phyloP scores from a whole-genome alignment of 805 yeast species.

The Barnettozyma californica region DNA sequence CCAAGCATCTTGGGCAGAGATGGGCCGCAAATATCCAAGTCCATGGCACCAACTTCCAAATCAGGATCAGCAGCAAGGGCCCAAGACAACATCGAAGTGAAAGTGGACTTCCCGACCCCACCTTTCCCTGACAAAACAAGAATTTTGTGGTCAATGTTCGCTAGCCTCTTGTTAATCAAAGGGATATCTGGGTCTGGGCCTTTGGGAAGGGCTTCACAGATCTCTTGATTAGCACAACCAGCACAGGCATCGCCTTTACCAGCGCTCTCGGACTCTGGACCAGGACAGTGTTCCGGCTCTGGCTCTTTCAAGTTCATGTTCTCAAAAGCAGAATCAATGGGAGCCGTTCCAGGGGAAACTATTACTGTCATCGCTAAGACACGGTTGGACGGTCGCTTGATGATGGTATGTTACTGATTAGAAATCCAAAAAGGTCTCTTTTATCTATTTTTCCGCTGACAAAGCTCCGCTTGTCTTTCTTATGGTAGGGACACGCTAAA shows the following conservation, averaged over 20 bases:
- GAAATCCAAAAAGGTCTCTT: not conserved
- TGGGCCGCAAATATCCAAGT: constrained; percentile 96
- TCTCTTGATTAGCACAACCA: constrained; percentile 91
- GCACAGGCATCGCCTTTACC: constrained; percentile 92
- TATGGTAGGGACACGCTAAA: too few relatives aligned
- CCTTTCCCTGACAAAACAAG: constrained; percentile 82
- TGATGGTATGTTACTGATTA: not conserved
- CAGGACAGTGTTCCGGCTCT: constrained; percentile 98
- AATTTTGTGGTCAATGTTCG: constrained; percentile 71
- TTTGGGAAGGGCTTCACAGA: constrained; percentile 82
- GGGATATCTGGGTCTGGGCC: constrained; percentile 96
- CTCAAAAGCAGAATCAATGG: constrained; percentile 9
- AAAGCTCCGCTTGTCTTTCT: too few relatives aligned
- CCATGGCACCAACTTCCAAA: constrained; percentile 93
- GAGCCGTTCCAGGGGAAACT: constrained; percentile 16
- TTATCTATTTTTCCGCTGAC: too few relatives aligned
- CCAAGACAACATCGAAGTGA: constrained; percentile 95
- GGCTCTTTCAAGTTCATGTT: constrained; percentile 45
- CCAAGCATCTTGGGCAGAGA: constrained; percentile 94
- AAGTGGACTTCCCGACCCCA: constrained; percentile 97
- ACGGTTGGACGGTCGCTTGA: not conserved
- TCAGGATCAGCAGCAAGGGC: constrained; percentile 68
- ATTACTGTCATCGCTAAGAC: constrained; percentile 7
- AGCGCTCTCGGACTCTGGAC: constrained; percentile 91
- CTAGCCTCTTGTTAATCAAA: constrained; percentile 60